Evolutionary conservation across 441 rosid species (phyloP).

Genomic region (Isatis lusitanica): DNA sequence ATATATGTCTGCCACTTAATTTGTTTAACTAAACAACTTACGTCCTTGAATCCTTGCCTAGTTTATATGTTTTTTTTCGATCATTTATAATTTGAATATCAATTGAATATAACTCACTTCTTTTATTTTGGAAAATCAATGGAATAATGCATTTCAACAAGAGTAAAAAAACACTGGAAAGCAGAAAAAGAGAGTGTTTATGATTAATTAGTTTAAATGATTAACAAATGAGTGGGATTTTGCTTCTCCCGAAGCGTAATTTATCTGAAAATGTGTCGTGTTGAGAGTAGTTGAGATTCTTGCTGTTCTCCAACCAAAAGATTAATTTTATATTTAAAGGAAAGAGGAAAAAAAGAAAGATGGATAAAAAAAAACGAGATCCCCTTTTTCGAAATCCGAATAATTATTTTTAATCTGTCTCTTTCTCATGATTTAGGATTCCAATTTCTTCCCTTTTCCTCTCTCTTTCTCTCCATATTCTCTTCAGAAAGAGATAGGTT

Average conservation of each 20-base stretch:
- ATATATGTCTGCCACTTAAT: slow-evolving; percentile 23
- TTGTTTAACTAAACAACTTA: background rate
- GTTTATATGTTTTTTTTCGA: background rate
- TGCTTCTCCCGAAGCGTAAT: slow-evolving; percentile 31
- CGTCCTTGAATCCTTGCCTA: background rate
- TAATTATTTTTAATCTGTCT: slow-evolving; percentile 43
- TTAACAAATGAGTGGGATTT: slow-evolving; percentile 42
- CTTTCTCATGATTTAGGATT: slow-evolving; percentile 43
- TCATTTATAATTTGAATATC: background rate
- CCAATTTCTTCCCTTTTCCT: slow-evolving; percentile 30
- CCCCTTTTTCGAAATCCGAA: slow-evolving; percentile 52
- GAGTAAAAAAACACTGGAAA: background rate
- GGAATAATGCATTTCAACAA: background rate
- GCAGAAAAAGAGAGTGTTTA: slow-evolving; percentile 3
- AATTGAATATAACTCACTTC: background rate
- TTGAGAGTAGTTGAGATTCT: slow-evolving; percentile 56
- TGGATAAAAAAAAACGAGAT: slow-evolving; percentile 29
- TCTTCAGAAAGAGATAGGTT: slow-evolving; percentile 20
- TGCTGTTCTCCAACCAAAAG: slow-evolving; percentile 38
- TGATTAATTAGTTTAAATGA: slow-evolving; percentile 11
- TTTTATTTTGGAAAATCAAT: background rate
- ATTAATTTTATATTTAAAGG: background rate
- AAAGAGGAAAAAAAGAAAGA: background rate
- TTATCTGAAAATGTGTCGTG: slow-evolving; percentile 27
- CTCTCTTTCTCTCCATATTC: slow-evolving; percentile 24